A percentile compares a stretch with the other conserved stretches of the same genome.
Conservation (phyloP, 306 rosid species). For the Hippophae rhamnoides region DNA sequence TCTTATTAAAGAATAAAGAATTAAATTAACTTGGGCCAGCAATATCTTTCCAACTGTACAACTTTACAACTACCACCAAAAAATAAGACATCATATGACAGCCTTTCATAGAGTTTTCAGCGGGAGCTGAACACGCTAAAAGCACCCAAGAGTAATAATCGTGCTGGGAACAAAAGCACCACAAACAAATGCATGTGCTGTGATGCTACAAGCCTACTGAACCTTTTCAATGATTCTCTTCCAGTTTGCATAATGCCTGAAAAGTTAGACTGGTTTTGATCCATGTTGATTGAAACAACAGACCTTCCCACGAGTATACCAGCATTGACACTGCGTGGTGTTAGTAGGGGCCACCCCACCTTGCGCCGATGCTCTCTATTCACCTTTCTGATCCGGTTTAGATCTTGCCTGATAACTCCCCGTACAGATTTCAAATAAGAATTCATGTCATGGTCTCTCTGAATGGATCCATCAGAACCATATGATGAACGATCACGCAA, state of each 20-base stretch:
- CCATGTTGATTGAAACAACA: conserved; percentile 24
- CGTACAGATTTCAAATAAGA: conserved; percentile 62
- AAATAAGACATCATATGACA: neutral
- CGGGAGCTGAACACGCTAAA: conserved; percentile 28
- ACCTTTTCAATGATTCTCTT: conserved; percentile 54
- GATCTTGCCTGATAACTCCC: conserved; percentile 70
- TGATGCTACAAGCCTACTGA: conserved; percentile 67
- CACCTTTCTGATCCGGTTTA: conserved; percentile 42
- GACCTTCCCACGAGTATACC: conserved; percentile 44
- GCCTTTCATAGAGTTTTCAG: conserved; percentile 3
- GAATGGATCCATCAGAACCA: conserved; percentile 74
- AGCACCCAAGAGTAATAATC: conserved; percentile 44
- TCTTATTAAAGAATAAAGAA: too few species aligned
- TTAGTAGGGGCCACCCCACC: conserved; percentile 65
- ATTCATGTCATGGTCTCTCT: conserved; percentile 86
- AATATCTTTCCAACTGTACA: conserved; percentile 20
- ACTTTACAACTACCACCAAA: conserved; percentile 16
- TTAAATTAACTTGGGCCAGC: too few species aligned
- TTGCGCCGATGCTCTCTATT: conserved; percentile 56
- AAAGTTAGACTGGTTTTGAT: conserved; percentile 42
- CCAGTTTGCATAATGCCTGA: conserved; percentile 54
- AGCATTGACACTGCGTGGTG: conserved; percentile 25
- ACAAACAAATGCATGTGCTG: conserved; percentile 74
- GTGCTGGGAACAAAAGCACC: conserved; percentile 56
- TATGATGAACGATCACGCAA: conserved; percentile 75